These are phyloP conservation scores for Blastobotrys persicus DNA, from an alignment of 1,139 yeast genomes.

Conservation along the genomic window DNA sequence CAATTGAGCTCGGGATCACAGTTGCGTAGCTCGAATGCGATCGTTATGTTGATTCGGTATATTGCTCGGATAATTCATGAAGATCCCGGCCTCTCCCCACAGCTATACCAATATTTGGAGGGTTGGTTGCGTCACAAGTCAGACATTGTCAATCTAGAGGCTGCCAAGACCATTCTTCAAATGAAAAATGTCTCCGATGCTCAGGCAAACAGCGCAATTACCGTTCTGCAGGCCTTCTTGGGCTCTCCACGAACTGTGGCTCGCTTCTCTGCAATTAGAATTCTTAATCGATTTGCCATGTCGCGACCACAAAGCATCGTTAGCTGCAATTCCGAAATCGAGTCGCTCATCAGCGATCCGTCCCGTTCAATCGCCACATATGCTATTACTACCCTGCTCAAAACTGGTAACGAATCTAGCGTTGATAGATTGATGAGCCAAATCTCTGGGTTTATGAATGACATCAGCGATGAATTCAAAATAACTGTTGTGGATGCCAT, in stretches of 20 bases:
- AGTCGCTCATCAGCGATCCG: constrained; percentile 78
- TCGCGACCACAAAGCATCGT: constrained; percentile 75
- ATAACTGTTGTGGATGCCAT: constrained; percentile 93
- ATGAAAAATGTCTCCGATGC: constrained; percentile 61
- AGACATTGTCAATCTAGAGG: constrained; percentile 90
- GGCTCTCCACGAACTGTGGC: constrained; percentile 89
- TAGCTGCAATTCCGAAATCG: constrained; percentile 77
- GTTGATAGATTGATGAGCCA: constrained; percentile 87
- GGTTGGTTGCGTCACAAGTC: constrained; percentile 77
- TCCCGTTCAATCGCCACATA: constrained; percentile 97
- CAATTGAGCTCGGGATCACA: constrained; percentile 57
- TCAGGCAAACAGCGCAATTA: constrained; percentile 62
- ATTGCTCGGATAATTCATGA: constrained; percentile 71
- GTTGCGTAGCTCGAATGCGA: constrained; percentile 53
- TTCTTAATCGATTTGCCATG: constrained; percentile 81
- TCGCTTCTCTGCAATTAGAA: constrained; percentile 89
- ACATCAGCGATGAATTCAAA: constrained; percentile 93
- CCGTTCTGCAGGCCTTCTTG: constrained; percentile 71
- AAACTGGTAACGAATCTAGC: constrained; percentile 89
- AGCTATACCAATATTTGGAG: constrained; percentile 62
- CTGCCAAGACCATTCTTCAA: constrained; percentile 76
- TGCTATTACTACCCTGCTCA: constrained; percentile 92
- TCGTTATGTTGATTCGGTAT: constrained; percentile 81
- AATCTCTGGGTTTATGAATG: constrained; percentile 86
- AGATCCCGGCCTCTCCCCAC: constrained; percentile 44